Conservation (phyloP, 1,139 yeast species). For the Sugiyamaella grinbergsii region DNA sequence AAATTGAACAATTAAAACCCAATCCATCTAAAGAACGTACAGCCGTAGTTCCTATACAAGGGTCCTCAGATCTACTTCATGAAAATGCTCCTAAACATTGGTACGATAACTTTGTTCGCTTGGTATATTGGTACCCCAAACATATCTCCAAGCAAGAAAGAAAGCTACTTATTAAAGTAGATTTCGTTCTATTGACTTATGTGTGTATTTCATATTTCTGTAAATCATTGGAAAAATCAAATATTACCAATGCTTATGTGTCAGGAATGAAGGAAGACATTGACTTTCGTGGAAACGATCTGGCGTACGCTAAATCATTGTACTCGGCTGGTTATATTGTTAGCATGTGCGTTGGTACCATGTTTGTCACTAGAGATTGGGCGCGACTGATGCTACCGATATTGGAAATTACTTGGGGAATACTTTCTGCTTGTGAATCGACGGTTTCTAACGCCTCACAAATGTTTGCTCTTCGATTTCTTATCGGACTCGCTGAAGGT, state of each 20-base stretch:
- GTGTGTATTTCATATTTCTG: conserved; percentile 41
- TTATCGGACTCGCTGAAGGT: conserved; percentile 60
- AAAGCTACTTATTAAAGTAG: conserved; percentile 40
- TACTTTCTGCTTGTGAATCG: conserved; percentile 55
- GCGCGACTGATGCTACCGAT: conserved; percentile 48
- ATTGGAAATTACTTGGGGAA: conserved; percentile 60
- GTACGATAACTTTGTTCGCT: conserved; percentile 36
- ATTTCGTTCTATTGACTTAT: conserved; percentile 36
- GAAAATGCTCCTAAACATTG: conserved; percentile 30
- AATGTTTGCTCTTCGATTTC: conserved; percentile 58
- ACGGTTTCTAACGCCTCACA: conserved; percentile 48
- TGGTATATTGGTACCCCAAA: conserved; percentile 42
- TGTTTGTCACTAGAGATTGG: conserved; percentile 44
- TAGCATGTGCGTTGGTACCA: conserved; percentile 42
- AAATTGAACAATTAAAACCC: no score
- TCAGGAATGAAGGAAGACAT: conserved; percentile 64
- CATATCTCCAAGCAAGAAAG: conserved; percentile 36
- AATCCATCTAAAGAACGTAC: no score
- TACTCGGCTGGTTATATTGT: conserved; percentile 41
- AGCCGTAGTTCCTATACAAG: conserved; percentile 1
- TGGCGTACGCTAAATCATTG: conserved; percentile 49
- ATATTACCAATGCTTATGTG: conserved; percentile 52
- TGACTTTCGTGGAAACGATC: conserved; percentile 55
- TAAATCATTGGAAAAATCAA: conserved; percentile 43
- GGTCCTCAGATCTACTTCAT: conserved; percentile 7